Evolutionary conservation across 495 filamentous ascomycete genomes (phyloP), one percentile per base, ranked within the genome.

Genomic region (Lasiosphaeria ovina): DNA sequence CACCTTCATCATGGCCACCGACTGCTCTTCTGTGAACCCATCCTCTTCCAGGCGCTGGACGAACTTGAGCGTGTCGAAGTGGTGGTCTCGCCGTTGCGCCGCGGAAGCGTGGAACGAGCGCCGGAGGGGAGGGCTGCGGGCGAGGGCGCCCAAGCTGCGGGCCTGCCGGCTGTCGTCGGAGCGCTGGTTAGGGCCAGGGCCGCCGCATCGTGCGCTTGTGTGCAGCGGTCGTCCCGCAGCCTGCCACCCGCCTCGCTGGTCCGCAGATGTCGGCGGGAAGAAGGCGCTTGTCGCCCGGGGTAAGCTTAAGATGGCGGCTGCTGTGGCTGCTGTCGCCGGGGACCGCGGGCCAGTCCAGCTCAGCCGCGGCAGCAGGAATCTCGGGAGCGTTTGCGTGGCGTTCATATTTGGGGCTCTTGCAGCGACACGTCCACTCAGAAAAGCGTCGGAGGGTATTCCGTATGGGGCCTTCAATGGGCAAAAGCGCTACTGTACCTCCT

Each of bases 11-110:
- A 97, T 90, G 24, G 94, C 94, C 5, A 92, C 91, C 6, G 91
- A 85, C 70, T 99, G 94, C 64, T 94, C 89, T 72, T 98, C 94
- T 32, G 90, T 95, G 72, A 99, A 97, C 1, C 95, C 95, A 69
- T 99, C 94, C 60, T 83, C 83, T 69, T 91, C 84, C 7, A 99
- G 83, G 44, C 92, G 85, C 73, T 96, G 88, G 12, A 98, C 93
- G 71, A 98, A 97, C 75, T 96, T 96, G 57, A 99, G 81, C 0
- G 94, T 99, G 76, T 99, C 94, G 64, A 99, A 99, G 73, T 99
- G 94, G 74, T 99, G 94, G 69, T 97, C 93, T 38, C 87, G 82
- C 6, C 70, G 69, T 55, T 74, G 83, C 6, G 72, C 64, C 1
- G 84, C 74, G 0, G 89, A 88, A 9, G 86, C 82, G 71, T 90